Base-by-base conservation (phyloP, 1,284 basidiomycete genomes). In the Cryptococcus maquisensis region DNA sequence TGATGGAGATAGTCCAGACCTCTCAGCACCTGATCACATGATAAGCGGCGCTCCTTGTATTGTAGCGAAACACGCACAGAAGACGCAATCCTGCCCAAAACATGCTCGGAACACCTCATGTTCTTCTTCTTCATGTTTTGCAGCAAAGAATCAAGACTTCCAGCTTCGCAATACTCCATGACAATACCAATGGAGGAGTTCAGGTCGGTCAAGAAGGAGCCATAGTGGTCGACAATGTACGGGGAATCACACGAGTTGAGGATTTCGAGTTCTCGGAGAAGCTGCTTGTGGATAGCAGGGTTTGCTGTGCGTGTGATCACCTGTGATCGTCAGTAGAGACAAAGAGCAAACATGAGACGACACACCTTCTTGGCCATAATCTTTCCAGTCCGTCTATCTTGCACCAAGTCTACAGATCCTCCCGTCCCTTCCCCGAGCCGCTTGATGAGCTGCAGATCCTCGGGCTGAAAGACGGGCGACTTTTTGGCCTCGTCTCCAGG, bases 241-340 rank as follows among this genome's bases (percentile, higher is more conserved):
- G 84, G 79, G 64, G 96, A 91, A 46, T 84, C 80, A 55, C 88
- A 92, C 41, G 84, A 83, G 38, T 90, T 86, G 61, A 92, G 89
- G 76, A 98, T 93, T 49, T 85, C 84, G 53, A 98, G 82, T 77
- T 99, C 96, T 40, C 95, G 86, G 43, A 96, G 80, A 55, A 98
- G 84, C 77, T 98, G 95, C 67, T 87, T 90, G 69, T 82, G 81
- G 42, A 82, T 77, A 70, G 89, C 83, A 3, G 95, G 95, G 48
- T 93, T 94, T 61, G 95, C 89, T 40, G 88, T 89, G 12, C 92
- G 93, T 9, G 91, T 88, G 68, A 99, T 97, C 21, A 93, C 90
- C 83, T 83, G 57, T 35, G 21, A 44, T n/a, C 13, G 40, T 47
- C 21, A 23, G 23, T 21, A 5, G 26, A n/a, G 35, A 16, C 20